Evolutionary conservation across 2,329 filamentous ascomycete species (phyloP), one percentile per base, ranked within the genome.

Genomic region (Annulohypoxylon truncatum): DNA sequence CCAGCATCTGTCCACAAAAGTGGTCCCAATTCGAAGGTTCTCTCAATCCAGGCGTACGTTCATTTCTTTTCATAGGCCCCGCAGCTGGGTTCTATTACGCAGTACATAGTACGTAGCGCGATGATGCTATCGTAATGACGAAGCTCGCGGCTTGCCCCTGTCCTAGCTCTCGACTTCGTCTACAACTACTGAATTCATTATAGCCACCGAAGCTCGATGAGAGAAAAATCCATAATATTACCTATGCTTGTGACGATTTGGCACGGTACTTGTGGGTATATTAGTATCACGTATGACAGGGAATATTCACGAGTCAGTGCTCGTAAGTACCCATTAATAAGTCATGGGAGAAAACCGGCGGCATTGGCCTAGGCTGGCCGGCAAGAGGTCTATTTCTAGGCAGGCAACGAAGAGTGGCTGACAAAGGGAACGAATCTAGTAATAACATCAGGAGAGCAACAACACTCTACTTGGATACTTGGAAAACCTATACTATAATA

Each of bases 1-100:
- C 65, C 63, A 64, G 57, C 35, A 65, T 69, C 64, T 65, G 58
- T 70, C 64, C 67, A 68, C 60, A 66, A 68, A 67, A 65, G 67
- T 68, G 64, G 67, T 35, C 24, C 65, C 57, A 9, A 24, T 52
- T 35, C 50, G 55, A 64, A 29, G 61, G 33, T 62, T 64, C 54
- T 61, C 58, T 55, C 40, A 48, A 68, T 67, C 54, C 53, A 50
- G 56, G 56, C 54, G 58, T 28, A 54, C 48, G 35, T 44, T 61
- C 60, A 56, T 66, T 59, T 66, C 51, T 54, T 64, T 65, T 57
- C 44, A 52, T 42, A 46, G 42, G 61, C 64, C 61, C 64, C 67
- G 59, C 66, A 65, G 35, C 38, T 53, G 29, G 29, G 44, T 57
- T 56, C 61, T 48, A 52, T 61, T 55, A 42, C 55, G 51, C 54